Percentiles rank a stretch among this genome's conserved stretches.
These are phyloP conservation scores for Aspergillus pseudotamarii DNA, from an alignment of 2,329 filamentous ascomycete species.

Conservation along the genomic window DNA sequence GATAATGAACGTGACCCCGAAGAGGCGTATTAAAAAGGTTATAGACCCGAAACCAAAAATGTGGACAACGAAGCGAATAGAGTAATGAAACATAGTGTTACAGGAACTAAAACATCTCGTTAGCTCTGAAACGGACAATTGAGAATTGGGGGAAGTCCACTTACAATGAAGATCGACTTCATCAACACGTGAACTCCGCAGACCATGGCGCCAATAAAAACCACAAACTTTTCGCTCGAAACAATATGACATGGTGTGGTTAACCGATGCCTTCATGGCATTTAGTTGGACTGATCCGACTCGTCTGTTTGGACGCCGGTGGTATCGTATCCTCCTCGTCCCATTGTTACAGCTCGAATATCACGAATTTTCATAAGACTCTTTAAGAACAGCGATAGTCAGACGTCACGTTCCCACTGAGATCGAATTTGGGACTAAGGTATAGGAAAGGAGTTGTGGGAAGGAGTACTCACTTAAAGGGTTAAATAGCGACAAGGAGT, in stretches of 20 bases:
- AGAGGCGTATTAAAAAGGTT: constrained; percentile 30
- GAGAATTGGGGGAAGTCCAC: constrained; percentile 11
- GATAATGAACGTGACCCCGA: constrained; percentile 23
- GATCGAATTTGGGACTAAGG: constrained; percentile 9
- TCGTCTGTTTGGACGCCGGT: constrained; percentile 51
- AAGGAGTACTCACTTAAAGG: constrained; percentile 20
- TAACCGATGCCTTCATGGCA: constrained; percentile 23
- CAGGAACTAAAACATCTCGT: constrained; percentile 28
- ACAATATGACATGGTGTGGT: constrained; percentile 23
- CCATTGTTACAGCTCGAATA: constrained; percentile 51
- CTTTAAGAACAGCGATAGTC: constrained; percentile 35
- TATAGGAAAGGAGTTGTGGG: neutral
- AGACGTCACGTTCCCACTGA: constrained; percentile 18
- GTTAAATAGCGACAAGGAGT: constrained; percentile 17
- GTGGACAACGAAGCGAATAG: constrained; percentile 23
- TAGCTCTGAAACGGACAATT: constrained; percentile 22
- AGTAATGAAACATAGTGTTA: constrained; percentile 32
- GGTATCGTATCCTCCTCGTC: constrained; percentile 55
- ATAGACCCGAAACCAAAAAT: constrained; percentile 25
- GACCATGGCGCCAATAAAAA: constrained; percentile 27
- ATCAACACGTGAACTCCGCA: constrained; percentile 31
- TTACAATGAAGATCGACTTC: constrained; percentile 33
- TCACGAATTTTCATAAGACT: constrained; percentile 46
- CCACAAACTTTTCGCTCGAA: constrained; percentile 27
- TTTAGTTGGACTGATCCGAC: constrained; percentile 43